Evolutionary conservation across 495 filamentous ascomycete species (phyloP).

Genomic region (Beverwykella pulmonaria): DNA sequence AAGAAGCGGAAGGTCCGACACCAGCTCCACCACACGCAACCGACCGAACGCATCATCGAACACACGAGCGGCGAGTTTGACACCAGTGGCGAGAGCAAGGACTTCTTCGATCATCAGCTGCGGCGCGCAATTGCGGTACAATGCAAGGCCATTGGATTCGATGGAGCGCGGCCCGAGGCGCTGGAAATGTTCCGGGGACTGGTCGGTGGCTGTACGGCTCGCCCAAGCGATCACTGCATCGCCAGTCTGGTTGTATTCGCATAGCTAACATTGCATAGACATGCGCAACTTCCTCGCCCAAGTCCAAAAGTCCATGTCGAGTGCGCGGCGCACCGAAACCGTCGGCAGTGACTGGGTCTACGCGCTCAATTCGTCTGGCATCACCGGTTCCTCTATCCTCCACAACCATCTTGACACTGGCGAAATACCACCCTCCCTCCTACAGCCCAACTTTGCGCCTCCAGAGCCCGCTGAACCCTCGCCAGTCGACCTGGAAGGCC

Average conservation of each 20-base stretch:
- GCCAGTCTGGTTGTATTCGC: neutral
- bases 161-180: slow-evolving; percentile 58
- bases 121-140: slow-evolving; percentile 59
- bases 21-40: slow-evolving; percentile 46
- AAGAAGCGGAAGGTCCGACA: slow-evolving; percentile 55
- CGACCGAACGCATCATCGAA: slow-evolving; percentile 40
- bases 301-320: slow-evolving; percentile 64
- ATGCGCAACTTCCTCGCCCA: slow-evolving; percentile 59
- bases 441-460: slow-evolving; percentile 49
- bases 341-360: slow-evolving; percentile 71
- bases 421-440: slow-evolving; percentile 43
- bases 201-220: slow-evolving; percentile 64
- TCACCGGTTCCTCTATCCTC: slow-evolving; percentile 43
- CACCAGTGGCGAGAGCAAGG: slow-evolving; percentile 34
- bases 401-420: slow-evolving; percentile 48
- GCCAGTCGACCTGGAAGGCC: slow-evolving; percentile 43
- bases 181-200: slow-evolving; percentile 60
- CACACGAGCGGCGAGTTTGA: slow-evolving; percentile 52
- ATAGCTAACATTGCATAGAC: slow-evolving; percentile 48
- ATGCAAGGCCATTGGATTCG: slow-evolving; percentile 60
- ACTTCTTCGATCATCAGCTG: slow-evolving; percentile 51
- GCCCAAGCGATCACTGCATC: neutral
- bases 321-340: slow-evolving; percentile 61
- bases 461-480: slow-evolving; percentile 53
- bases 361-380: slow-evolving; percentile 53